A percentile compares a stretch with the other conserved stretches of the same genome.
These are phyloP conservation scores for Fusarium duplospermum DNA, from an alignment of 2,329 filamentous ascomycete species.

Conservation along the genomic window DNA sequence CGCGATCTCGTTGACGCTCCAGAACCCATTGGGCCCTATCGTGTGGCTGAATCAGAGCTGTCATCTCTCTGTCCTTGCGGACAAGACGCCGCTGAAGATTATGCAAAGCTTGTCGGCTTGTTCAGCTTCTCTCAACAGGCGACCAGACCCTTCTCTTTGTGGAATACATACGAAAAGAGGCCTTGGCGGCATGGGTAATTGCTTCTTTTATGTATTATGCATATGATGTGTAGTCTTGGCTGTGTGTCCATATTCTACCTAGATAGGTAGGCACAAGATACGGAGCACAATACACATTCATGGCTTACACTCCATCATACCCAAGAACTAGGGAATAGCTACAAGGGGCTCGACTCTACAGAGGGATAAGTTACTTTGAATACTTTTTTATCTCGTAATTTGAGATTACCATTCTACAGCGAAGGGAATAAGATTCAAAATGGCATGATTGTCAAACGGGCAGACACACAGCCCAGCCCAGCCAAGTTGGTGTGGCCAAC, in stretches of 20 bases:
- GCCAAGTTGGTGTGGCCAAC: neutral
- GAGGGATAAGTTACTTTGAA: neutral
- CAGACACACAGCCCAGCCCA: neutral
- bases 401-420: neutral
- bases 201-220: neutral
- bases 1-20: neutral
- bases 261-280: neutral
- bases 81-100: neutral
- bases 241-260: neutral
- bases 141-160: neutral
- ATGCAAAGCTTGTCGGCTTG: neutral
- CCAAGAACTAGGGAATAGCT: neutral
- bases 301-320: neutral
- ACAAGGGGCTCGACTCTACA: neutral
- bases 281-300: neutral
- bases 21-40: neutral
- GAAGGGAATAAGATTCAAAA: neutral
- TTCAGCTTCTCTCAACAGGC: neutral
- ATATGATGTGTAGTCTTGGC: neutral
- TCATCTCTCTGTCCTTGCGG: neutral
- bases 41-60: neutral
- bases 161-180: neutral
- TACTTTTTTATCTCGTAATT: neutral
- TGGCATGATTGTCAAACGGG: neutral
- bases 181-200: neutral